Evolutionary conservation across 2,329 filamentous ascomycete species (phyloP).

Genomic region (Diplodia mutila): DNA sequence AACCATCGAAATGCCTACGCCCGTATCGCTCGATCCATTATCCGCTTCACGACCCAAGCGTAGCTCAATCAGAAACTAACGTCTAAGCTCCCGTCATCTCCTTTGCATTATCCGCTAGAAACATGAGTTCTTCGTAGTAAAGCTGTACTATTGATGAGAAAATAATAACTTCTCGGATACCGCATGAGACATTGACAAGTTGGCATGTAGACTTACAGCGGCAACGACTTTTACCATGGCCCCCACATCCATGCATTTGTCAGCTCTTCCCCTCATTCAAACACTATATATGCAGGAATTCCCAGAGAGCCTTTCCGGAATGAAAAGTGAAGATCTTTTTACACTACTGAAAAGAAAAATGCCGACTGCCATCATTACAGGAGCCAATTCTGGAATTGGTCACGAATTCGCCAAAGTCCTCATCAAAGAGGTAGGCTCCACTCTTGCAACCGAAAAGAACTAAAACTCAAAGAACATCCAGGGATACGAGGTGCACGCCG

Average conservation of each 20-base stretch:
- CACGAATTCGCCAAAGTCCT: conserved; percentile 41
- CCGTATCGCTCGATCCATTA: neutral
- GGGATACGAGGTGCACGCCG: conserved; percentile 41
- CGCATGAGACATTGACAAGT: no score
- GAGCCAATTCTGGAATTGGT: conserved; percentile 48
- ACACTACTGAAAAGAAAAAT: conserved; percentile 34
- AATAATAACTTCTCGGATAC: no score
- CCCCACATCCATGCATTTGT: conserved; percentile 13
- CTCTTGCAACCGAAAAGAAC: neutral
- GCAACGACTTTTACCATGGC: no score
- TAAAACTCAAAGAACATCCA: conserved; percentile 24
- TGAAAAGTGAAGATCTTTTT: neutral
- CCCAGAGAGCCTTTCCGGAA: neutral
- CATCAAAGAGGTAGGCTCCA: conserved; percentile 32
- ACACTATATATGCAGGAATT: neutral
- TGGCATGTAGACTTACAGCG: no score
- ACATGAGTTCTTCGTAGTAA: no score
- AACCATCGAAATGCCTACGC: neutral
- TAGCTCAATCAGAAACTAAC: no score
- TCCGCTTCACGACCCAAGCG: no score
- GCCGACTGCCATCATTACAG: conserved; percentile 47
- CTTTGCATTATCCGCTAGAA: no score
- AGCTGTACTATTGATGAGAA: no score
- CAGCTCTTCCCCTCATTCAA: neutral
- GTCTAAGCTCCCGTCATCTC: no score